Base-by-base conservation (phyloP, 1,284 basidiomycete genomes). In the Tetrapyrgos nigripes region DNA sequence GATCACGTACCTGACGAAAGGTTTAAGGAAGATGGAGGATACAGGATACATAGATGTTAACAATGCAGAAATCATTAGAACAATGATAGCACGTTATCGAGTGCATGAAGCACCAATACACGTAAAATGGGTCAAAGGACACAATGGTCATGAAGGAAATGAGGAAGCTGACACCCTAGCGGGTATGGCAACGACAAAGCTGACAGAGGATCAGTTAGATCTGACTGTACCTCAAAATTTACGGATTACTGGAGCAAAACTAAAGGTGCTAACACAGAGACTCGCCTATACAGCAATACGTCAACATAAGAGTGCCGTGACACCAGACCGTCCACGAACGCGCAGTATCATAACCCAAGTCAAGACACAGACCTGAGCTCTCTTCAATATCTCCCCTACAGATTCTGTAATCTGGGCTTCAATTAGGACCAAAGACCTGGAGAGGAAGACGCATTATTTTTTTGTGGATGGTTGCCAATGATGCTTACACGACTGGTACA, bases 51-150 rank as follows among this genome's bases (percentile, higher is more conserved):
- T 64, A 2, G 47, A 47, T 0, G 27, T 56, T 0, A 24, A 46
- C 2, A 66, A 68, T 28, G 46, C 52, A 2, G 24, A 55, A 0
- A n/a, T 68, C 14, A 33, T 63, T 11, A n/a, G 48, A 33, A 29
- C 46, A 3, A 51, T 57, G 8, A 53, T 59, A 2, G 53, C 58
- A 24, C 50, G 19, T 43, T 64, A 23, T 21, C 47, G 55, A 55
- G 3, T 33, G 40, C 17, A 64, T 55, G 21, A 37, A 14, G 31
- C 60, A 9, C 24, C 13, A 28, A 66, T 63, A 24, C 40, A 5
- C n/a, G 26, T 71, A 4, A 44, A 59, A 19, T 65, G 62, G 60
- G 60, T 68, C 6, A 65, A 66, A 19, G 62, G 62, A 2, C 62
- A 62, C 26, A 52, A 27, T 11, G 59, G 64, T 23, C 48, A 57